phyloP scores from a whole-genome alignment of 129 eudicot genomes.

The Solidago caesia region DNA sequence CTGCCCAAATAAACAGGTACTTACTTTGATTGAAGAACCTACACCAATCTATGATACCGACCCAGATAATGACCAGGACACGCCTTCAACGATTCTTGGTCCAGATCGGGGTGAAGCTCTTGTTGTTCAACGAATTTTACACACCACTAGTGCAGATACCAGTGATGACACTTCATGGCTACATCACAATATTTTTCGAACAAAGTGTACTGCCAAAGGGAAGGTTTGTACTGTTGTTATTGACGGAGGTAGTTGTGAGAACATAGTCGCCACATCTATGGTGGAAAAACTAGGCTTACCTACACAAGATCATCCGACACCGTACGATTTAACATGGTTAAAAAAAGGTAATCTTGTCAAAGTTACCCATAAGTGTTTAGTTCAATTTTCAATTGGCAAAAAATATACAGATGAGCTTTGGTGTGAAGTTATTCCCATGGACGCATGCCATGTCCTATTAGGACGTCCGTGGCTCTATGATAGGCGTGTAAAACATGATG shows the following conservation, averaged over 20 bases:
- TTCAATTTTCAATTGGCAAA: no score
- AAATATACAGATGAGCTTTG: background rate
- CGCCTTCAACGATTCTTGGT: background rate
- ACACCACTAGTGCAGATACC: no score
- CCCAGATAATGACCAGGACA: background rate
- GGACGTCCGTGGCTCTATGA: background rate
- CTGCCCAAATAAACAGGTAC: background rate
- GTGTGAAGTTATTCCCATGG: background rate
- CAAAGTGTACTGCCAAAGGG: background rate
- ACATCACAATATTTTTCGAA: background rate
- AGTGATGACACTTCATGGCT: background rate
- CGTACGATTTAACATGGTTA: background rate
- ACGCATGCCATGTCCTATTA: background rate
- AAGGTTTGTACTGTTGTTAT: background rate
- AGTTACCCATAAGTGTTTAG: no score
- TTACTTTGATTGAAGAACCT: background rate
- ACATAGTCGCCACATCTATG: background rate
- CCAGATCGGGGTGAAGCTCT: no score
- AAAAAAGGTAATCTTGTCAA: background rate
- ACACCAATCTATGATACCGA: slow-evolving; percentile 1
- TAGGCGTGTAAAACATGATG: background rate
- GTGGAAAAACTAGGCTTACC: background rate
- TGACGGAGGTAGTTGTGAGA: background rate
- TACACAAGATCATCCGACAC: background rate
- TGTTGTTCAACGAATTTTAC: no score